Evolutionary conservation across 345 rosid genomes (phyloP).

Genomic region (Sisymbrium irio): DNA sequence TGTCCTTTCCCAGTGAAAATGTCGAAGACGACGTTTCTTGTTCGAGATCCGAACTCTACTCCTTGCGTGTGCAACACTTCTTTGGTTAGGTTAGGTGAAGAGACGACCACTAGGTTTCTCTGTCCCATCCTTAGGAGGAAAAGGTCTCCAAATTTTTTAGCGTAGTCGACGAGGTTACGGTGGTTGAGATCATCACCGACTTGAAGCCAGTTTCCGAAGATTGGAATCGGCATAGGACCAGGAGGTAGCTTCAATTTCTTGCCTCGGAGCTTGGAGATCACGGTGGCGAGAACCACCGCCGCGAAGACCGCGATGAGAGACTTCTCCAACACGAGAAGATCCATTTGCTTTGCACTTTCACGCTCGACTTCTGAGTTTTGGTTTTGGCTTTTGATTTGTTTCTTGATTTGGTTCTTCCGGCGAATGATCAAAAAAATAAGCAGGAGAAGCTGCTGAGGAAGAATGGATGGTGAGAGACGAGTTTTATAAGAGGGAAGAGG

Average conservation of each 20-base stretch:
- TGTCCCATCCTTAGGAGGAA: conserved; percentile 85
- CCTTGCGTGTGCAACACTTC: conserved; percentile 95
- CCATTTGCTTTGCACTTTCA: conserved; percentile 47
- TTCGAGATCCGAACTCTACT: conserved; percentile 90
- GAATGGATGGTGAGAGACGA: background rate
- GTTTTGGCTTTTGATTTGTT: background rate
- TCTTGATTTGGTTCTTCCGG: background rate
- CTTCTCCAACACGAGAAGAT: conserved; percentile 81
- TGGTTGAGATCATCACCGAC: conserved; percentile 97
- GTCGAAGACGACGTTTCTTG: conserved; percentile 91
- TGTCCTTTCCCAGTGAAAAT: conserved; percentile 97
- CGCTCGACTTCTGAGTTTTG: background rate
- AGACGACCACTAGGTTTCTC: conserved; percentile 83
- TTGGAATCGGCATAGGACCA: conserved; percentile 80
- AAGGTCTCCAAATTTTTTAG: conserved; percentile 70
- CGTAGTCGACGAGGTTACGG: conserved; percentile 74
- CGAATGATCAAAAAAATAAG: background rate
- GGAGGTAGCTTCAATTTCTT: conserved; percentile 87
- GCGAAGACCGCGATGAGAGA: conserved; percentile 64
- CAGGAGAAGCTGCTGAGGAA: conserved; percentile 27
- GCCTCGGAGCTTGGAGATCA: conserved; percentile 75
- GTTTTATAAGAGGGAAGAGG: conserved; percentile 23
- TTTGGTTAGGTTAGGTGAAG: conserved; percentile 81
- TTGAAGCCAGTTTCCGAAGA: conserved; percentile 97
- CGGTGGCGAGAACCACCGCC: conserved; percentile 59